Base-by-base conservation (phyloP, 2,329 filamentous ascomycete genomes). In the Arthrocladium fulminans region DNA sequence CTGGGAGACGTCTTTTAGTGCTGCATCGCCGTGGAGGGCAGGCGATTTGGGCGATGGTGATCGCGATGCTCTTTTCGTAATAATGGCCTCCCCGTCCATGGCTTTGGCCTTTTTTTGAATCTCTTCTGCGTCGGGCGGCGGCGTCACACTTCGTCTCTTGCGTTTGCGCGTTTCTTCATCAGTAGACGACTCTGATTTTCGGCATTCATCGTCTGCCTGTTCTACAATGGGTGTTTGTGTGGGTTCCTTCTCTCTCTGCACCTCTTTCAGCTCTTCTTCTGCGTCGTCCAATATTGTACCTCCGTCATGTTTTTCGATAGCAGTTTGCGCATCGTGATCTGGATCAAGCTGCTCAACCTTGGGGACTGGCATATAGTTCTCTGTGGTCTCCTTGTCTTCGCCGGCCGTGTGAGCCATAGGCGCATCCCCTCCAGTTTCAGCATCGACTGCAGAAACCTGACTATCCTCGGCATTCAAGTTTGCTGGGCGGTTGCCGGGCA, bases 121-220 rank as follows among this genome's bases (percentile, higher is more conserved):
- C 12, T 76, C 73, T 49, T 79, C 72, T 20, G 70, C 66, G 8
- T 71, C 73, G 7, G 76, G 76, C 17, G 75, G 69, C 29, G 81
- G 82, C 49, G 74, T 84, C 48, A 73, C 71, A 37, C 80, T 86
- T 57, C 80, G 74, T 57, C 81, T 77, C 63, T 84, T 86, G 52
- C 82, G 74, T 64, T 83, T 85, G 57, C 77, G 77, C 34, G 69
- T 69, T 55, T 82, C 79, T 53, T 77, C 72, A 27, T 68, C 57
- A 34, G 66, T 8, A 35, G 27, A 22, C 15, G 29, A 45, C 15
- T 35, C 25, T 3, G 19, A 15, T 10, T 22, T 19, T 23, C 23
- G 27, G 9, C 2, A 7, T 2, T 29, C 10, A 3, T 27, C 12
- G 22, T 9, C 8, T 19, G 13, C 19, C 32, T 20, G 20, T 15